A percentile compares a stretch with the other conserved stretches of the same genome.
Conservation (phyloP, 768 basidiomycete species). For the Gymnopilus junonius region DNA sequence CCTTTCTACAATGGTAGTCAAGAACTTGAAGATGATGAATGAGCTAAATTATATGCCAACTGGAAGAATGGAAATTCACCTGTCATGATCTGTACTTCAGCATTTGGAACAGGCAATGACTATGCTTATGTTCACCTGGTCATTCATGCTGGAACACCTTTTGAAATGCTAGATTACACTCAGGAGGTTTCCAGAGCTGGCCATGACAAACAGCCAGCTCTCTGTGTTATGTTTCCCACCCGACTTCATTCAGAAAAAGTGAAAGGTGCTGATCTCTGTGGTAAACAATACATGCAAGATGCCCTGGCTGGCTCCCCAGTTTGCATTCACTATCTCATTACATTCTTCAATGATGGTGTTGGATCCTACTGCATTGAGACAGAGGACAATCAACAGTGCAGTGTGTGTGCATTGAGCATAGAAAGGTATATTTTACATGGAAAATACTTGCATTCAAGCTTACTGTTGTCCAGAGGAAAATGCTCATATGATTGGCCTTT, state of each 20-base stretch:
- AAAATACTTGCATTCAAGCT: no score
- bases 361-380: background rate
- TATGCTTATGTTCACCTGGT: conserved; percentile 21
- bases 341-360: conserved; percentile 1
- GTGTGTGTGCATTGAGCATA: background rate
- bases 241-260: background rate
- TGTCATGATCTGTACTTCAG: conserved; percentile 25
- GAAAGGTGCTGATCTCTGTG: background rate
- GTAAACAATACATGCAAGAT: background rate
- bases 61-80: conserved; percentile 14
- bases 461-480: background rate
- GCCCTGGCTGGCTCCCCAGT: background rate
- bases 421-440: background rate
- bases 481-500: background rate
- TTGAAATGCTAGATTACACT: conserved; percentile 22
- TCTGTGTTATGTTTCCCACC: conserved; percentile 8
- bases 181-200: conserved; percentile 28
- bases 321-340: conserved; percentile 14
- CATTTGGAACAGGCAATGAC: conserved; percentile 32
- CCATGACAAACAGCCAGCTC: conserved; percentile 8
- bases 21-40: background rate
- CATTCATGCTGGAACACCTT: conserved; percentile 19
- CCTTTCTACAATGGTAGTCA: conserved; percentile 11
- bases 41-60: background rate
- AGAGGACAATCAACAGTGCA: background rate